A percentile compares a stretch with the other conserved stretches of the same genome.
Evolutionary conservation across 495 filamentous ascomycete genomes (phyloP).

Genomic region (Daldinia decipiens): DNA sequence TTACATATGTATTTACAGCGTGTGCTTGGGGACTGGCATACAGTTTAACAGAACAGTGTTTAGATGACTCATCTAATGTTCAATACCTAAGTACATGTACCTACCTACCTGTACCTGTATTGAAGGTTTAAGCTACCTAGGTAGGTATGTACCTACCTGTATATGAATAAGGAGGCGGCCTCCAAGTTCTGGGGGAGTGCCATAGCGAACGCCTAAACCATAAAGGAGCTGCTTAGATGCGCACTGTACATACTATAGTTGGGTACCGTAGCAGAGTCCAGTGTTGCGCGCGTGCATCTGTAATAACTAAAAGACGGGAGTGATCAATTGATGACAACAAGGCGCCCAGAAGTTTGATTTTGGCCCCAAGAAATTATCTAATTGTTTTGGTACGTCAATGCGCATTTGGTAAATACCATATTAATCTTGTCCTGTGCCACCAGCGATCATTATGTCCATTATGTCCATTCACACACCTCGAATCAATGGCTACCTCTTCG

Average conservation of each 20-base stretch:
- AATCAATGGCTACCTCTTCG: slow-evolving; percentile 51
- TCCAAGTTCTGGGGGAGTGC: neutral
- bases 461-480: slow-evolving; percentile 30
- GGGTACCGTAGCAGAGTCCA: neutral
- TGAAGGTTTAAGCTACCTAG: too few species aligned
- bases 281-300: slow-evolving; percentile 12
- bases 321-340: slow-evolving; percentile 39
- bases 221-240: slow-evolving; percentile 4
- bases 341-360: slow-evolving; percentile 11
- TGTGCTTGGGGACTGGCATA: neutral
- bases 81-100: too few species aligned
- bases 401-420: slow-evolving; percentile 34
- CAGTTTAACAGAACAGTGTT: slow-evolving; percentile 19
- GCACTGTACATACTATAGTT: slow-evolving; percentile 11
- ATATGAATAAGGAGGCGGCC: neutral
- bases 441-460: slow-evolving; percentile 44
- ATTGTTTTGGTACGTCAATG: slow-evolving; percentile 28
- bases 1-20: neutral
- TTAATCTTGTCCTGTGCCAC: slow-evolving; percentile 42
- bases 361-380: slow-evolving; percentile 1
- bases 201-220: slow-evolving; percentile 1
- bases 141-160: too few species aligned
- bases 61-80: slow-evolving; percentile 13
- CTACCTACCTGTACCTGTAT: too few species aligned
- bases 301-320: slow-evolving; percentile 12